Conservation (phyloP, 2,329 filamentous ascomycete genomes). For the Blastomyces gilchristii region DNA sequence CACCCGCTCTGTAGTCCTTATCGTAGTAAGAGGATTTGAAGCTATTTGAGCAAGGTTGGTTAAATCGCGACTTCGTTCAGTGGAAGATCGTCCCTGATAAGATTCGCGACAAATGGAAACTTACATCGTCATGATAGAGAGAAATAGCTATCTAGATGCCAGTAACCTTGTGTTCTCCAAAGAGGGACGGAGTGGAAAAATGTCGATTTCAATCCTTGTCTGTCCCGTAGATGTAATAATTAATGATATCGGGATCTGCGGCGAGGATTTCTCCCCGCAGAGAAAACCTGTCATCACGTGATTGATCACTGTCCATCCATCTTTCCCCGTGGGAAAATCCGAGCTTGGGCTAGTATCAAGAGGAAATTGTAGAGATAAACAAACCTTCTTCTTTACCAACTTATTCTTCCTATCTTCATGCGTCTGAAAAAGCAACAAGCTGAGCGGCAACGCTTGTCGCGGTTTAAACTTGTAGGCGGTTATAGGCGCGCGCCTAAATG, state of each 20-base stretch:
- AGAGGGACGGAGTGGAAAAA: background rate
- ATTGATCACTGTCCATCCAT: background rate
- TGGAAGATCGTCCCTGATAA: background rate
- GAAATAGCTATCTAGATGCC: background rate
- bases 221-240: background rate
- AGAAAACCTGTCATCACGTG: background rate
- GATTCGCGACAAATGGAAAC: background rate
- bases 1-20: conserved; percentile 70
- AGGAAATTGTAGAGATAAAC: background rate
- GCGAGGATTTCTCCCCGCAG: background rate
- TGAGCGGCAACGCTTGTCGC: background rate
- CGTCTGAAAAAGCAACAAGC: background rate
- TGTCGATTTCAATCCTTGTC: background rate
- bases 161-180: background rate
- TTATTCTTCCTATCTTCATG: background rate
- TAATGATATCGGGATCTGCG: background rate
- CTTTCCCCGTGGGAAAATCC: background rate
- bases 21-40: conserved; percentile 85
- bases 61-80: conserved; percentile 6
- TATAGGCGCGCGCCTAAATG: background rate
- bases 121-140: background rate
- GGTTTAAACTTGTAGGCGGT: background rate
- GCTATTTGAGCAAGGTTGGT: conserved; percentile 25
- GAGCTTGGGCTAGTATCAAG: background rate
- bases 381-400: background rate